Conservation (phyloP, 305 asterid species). For the Solanum aculeatissimum region DNA sequence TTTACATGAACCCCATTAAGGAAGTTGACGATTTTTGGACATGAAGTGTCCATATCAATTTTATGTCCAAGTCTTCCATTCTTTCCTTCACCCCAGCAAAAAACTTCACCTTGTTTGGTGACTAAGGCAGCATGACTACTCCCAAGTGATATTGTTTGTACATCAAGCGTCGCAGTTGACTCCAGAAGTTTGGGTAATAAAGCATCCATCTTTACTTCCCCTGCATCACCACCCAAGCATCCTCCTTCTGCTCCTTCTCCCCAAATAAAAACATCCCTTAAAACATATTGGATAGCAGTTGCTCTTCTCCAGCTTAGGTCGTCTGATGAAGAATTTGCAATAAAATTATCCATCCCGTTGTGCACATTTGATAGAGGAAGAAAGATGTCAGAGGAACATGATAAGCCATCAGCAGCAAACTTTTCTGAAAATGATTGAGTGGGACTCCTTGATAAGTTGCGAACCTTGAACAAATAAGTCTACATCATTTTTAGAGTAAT, state of each 20-base stretch:
- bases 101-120: constrained; percentile 42
- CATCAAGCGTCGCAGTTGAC: constrained; percentile 30
- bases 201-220: constrained; percentile 23
- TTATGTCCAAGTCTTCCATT: constrained; percentile 37
- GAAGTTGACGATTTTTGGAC: constrained; percentile 28
- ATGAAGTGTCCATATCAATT: constrained; percentile 14
- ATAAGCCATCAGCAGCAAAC: constrained; percentile 23
- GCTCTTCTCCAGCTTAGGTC: constrained; percentile 5
- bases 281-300: not conserved
- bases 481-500: not conserved
- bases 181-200: constrained; percentile 33
- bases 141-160: constrained; percentile 23
- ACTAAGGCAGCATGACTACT: constrained; percentile 27
- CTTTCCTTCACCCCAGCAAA: constrained; percentile 44
- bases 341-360: constrained; percentile 6
- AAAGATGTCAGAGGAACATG: constrained; percentile 29
- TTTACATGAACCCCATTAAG: constrained; percentile 16
- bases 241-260: constrained; percentile 37
- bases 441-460: constrained; percentile 26
- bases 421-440: constrained; percentile 17
- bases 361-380: constrained; percentile 18
- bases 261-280: constrained; percentile 40
- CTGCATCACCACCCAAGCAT: constrained; percentile 11
- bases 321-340: constrained; percentile 17
- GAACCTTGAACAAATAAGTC: constrained; percentile 16